A percentile compares a stretch with the other conserved stretches of the same genome.
Conservation (phyloP, 2,329 filamentous ascomycete species). For the Aspergillus calidoustus region DNA sequence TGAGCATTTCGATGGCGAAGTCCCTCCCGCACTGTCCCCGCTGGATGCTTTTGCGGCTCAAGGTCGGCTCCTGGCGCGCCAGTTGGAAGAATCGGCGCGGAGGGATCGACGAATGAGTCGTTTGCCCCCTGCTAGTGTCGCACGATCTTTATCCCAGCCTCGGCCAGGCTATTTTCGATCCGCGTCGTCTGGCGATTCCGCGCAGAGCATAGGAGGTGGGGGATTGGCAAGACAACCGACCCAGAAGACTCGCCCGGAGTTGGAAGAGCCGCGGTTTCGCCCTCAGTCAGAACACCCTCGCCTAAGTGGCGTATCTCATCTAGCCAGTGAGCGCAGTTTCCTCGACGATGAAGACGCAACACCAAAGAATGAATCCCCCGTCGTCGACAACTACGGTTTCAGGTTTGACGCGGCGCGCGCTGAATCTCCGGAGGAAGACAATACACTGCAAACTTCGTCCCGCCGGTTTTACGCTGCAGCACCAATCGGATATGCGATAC, state of each 20-base stretch:
- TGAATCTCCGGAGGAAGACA: conserved; percentile 39
- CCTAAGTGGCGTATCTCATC: conserved; percentile 64
- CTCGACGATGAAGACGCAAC: conserved; percentile 46
- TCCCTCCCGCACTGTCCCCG: conserved; percentile 86
- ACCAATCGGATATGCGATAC: conserved; percentile 13
- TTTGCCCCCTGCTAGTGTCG: conserved; percentile 79
- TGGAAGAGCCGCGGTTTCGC: conserved; percentile 55
- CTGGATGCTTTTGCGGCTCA: conserved; percentile 94
- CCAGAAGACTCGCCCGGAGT: conserved; percentile 40
- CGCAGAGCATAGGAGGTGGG: conserved; percentile 18
- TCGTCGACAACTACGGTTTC: conserved; percentile 22
- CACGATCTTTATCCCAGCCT: conserved; percentile 77
- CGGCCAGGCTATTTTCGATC: conserved; percentile 83
- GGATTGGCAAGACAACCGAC: conserved; percentile 45
- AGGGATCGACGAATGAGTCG: conserved; percentile 81
- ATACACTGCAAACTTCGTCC: conserved; percentile 19
- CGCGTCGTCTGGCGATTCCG: conserved; percentile 63
- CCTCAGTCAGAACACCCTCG: conserved; percentile 76
- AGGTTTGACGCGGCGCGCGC: conserved; percentile 34
- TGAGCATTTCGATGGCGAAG: conserved; percentile 72
- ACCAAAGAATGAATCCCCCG: conserved; percentile 29
- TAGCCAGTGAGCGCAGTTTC: conserved; percentile 37
- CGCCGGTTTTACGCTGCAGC: conserved; percentile 27
- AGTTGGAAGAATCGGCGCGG: conserved; percentile 78
- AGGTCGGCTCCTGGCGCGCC: conserved; percentile 82